Percentiles rank a stretch among this genome's conserved stretches.
Evolutionary conservation across 208 protist genomes (phyloP).

Genomic region (Trypanosoma caninum): DNA sequence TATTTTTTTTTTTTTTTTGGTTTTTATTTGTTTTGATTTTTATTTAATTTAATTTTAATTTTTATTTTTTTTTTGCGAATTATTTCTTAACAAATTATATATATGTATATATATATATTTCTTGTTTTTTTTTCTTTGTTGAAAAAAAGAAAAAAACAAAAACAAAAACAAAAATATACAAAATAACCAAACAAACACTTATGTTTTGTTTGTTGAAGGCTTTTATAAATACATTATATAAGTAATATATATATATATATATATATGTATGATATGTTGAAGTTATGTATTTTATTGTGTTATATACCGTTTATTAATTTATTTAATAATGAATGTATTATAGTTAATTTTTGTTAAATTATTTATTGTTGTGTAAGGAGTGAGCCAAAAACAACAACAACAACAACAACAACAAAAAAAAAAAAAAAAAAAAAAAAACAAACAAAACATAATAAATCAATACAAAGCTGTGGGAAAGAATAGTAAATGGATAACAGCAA

Average conservation of each 20-base stretch:
- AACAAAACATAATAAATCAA: too few species aligned
- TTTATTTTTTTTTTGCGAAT: constrained; percentile 13
- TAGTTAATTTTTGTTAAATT: too few species aligned
- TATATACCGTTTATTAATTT: neutral
- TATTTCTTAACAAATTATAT: constrained; percentile 20
- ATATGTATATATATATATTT: constrained; percentile 17
- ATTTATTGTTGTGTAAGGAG: too few species aligned
- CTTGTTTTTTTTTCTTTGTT: neutral
- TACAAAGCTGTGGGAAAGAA: too few species aligned
- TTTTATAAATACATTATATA: neutral
- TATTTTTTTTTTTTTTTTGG: neutral
- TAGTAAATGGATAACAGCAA: neutral
- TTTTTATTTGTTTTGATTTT: neutral
- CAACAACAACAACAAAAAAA: constrained; percentile 6
- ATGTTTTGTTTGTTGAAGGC: neutral
- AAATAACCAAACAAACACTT: neutral
- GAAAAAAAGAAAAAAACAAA: neutral
- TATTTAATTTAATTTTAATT: constrained; percentile 17
- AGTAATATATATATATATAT: too few species aligned
- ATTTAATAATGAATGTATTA: constrained; percentile 8
- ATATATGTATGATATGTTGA: too few species aligned
- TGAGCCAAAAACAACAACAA: constrained; percentile 19
- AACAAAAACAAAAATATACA: neutral
- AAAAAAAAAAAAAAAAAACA: too few species aligned
- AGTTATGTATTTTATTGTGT: too few species aligned